phyloP scores from a whole-genome alignment of 78 protist genomes.

The Isochrysis galbana region DNA sequence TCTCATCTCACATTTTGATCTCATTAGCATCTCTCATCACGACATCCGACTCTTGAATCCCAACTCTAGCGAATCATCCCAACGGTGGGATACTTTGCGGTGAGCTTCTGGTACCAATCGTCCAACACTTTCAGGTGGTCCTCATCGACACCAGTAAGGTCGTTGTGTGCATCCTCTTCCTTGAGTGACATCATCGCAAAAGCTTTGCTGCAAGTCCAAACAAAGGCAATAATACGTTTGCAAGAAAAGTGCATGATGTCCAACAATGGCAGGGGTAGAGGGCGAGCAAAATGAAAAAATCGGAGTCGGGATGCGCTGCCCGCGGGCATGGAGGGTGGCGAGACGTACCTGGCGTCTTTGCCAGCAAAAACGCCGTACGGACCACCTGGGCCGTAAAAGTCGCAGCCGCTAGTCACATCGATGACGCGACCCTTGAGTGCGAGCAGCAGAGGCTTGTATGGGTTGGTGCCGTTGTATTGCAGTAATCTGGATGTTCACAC shows the following conservation, averaged over 20 bases:
- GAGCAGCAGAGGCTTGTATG: background rate
- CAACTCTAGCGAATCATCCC: too few species aligned
- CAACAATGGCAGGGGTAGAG: too few species aligned
- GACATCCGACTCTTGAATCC: too few species aligned
- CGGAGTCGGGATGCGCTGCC: too few species aligned
- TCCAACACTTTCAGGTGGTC: background rate
- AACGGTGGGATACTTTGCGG: background rate
- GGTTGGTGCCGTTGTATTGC: background rate
- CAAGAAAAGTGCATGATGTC: too few species aligned
- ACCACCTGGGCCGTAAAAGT: background rate
- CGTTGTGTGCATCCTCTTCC: background rate
- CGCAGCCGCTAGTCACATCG: background rate
- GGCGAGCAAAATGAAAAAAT: too few species aligned
- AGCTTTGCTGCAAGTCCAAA: background rate
- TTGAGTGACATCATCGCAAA: constrained; percentile 22
- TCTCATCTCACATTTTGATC: too few species aligned
- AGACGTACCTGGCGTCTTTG: background rate
- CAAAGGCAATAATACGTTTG: too few species aligned
- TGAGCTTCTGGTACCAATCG: background rate
- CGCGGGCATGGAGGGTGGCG: too few species aligned
- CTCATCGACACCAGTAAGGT: background rate
- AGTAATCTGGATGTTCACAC: too few species aligned
- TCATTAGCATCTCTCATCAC: too few species aligned
- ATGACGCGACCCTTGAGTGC: constrained; percentile 9
- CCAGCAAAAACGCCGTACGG: constrained; percentile 5